These are phyloP conservation scores for Fusarium sp. DNA, from an alignment of 2,329 filamentous ascomycete genomes.

Conservation along the genomic window DNA sequence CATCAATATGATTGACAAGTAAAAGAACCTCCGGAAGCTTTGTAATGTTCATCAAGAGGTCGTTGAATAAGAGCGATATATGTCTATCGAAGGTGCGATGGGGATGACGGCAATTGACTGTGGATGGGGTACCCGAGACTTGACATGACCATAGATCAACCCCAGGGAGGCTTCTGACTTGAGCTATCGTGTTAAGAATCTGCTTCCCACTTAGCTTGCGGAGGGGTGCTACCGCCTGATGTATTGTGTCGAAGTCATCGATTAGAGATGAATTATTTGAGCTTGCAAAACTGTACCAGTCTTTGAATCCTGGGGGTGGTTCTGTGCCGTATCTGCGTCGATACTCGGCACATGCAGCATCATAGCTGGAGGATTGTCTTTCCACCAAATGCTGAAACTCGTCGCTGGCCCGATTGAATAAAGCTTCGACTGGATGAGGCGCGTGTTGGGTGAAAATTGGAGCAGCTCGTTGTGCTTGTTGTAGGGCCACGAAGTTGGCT, in stretches of 20 bases:
- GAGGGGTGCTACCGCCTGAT: constrained; percentile 59
- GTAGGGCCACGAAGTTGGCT: not conserved
- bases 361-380: constrained; percentile 57
- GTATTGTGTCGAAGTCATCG: constrained; percentile 65
- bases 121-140: constrained; percentile 45
- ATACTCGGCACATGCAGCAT: constrained; percentile 59
- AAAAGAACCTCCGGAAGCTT: constrained; percentile 58
- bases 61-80: constrained; percentile 52
- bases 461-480: not conserved
- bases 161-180: constrained; percentile 42
- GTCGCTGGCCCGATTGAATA: constrained; percentile 50
- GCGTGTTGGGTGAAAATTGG: not conserved
- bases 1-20: constrained; percentile 64
- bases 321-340: constrained; percentile 58
- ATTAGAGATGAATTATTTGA: constrained; percentile 60
- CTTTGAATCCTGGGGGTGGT: constrained; percentile 63
- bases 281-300: constrained; percentile 61
- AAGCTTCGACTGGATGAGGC: not conserved
- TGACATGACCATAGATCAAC: constrained; percentile 58
- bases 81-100: constrained; percentile 54
- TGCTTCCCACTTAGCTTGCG: constrained; percentile 56
- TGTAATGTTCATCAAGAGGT: constrained; percentile 45
- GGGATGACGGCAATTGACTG: constrained; percentile 54
- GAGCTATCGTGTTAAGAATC: constrained; percentile 50
- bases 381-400: constrained; percentile 54